Percentiles rank a stretch among this genome's conserved stretches.
Evolutionary conservation across 2,329 filamentous ascomycete genomes (phyloP).

Genomic region (Fusarium sp.): DNA sequence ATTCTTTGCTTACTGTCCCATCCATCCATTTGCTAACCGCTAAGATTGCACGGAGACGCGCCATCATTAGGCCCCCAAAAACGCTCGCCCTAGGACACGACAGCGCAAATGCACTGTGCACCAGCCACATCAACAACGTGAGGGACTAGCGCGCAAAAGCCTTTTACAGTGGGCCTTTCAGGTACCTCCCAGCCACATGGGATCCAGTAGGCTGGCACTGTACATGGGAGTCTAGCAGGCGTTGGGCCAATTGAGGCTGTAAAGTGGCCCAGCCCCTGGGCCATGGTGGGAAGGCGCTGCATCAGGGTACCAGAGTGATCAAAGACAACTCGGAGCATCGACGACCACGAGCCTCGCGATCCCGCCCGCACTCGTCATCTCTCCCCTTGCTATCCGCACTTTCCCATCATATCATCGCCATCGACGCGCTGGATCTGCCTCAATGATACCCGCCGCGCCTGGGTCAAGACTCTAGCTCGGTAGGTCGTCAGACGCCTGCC

Average conservation of each 20-base stretch:
- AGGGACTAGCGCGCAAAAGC: constrained; percentile 27
- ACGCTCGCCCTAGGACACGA: background rate
- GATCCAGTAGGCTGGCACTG: constrained; percentile 33
- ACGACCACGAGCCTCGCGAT: constrained; percentile 26
- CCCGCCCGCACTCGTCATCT: constrained; percentile 17
- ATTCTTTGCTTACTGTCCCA: background rate
- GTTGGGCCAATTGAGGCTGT: constrained; percentile 37
- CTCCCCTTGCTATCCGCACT: constrained; percentile 3
- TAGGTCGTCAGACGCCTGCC: constrained; percentile 41
- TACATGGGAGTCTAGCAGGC: constrained; percentile 35
- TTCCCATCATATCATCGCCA: constrained; percentile 17
- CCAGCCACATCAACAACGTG: constrained; percentile 36
- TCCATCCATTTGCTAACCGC: background rate
- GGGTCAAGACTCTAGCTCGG: constrained; percentile 39
- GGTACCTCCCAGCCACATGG: constrained; percentile 39
- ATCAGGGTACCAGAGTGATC: constrained; percentile 23
- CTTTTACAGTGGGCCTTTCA: constrained; percentile 29
- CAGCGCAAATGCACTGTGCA: constrained; percentile 25
- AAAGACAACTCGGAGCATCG: constrained; percentile 26
- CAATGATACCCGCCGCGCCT: constrained; percentile 38
- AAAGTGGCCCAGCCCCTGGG: constrained; percentile 36
- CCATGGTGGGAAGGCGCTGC: constrained; percentile 34
- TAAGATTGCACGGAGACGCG: background rate
- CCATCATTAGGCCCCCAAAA: constrained; percentile 2
- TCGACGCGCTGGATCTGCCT: constrained; percentile 21